These are phyloP conservation scores for Tylopilus plumbeoviolaceoides DNA, from an alignment of 768 basidiomycete species.

Conservation along the genomic window DNA sequence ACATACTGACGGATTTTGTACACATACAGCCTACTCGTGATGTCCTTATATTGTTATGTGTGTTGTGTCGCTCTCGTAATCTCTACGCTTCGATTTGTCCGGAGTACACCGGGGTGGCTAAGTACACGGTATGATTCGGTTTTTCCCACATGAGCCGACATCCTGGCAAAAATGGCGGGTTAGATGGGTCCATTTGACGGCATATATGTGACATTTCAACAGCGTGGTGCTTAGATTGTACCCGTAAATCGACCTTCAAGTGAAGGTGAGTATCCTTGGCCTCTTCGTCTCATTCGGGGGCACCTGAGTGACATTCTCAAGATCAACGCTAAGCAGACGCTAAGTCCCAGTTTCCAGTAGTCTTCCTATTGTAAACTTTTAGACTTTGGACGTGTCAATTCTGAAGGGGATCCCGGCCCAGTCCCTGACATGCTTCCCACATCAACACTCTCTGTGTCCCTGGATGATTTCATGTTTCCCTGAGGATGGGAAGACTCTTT, in stretches of 20 bases:
- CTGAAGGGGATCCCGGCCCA: not conserved
- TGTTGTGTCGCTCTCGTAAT: slow-evolving; percentile 9
- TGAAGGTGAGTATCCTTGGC: not conserved
- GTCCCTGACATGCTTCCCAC: not conserved
- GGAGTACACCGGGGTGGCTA: not conserved
- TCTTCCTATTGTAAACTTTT: not conserved
- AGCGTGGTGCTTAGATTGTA: not conserved
- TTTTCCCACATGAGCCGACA: not conserved
- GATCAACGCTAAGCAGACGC: not conserved
- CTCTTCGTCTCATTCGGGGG: not conserved
- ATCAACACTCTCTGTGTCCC: not conserved
- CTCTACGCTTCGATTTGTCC: slow-evolving; percentile 3
- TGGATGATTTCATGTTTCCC: not conserved
- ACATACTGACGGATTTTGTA: slow-evolving; percentile 7
- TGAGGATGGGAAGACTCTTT: not conserved
- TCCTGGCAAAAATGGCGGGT: too few species aligned
- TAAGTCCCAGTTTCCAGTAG: not conserved
- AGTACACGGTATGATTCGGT: not conserved
- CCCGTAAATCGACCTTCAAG: not conserved
- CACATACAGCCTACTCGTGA: slow-evolving; percentile 3
- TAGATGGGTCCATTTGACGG: not conserved
- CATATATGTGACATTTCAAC: not conserved
- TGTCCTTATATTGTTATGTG: slow-evolving; percentile 15
- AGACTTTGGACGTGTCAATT: not conserved
- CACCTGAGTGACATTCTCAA: not conserved